phyloP scores from a whole-genome alignment of 1,139 yeast species.

The Casaregolazyma lundiana region DNA sequence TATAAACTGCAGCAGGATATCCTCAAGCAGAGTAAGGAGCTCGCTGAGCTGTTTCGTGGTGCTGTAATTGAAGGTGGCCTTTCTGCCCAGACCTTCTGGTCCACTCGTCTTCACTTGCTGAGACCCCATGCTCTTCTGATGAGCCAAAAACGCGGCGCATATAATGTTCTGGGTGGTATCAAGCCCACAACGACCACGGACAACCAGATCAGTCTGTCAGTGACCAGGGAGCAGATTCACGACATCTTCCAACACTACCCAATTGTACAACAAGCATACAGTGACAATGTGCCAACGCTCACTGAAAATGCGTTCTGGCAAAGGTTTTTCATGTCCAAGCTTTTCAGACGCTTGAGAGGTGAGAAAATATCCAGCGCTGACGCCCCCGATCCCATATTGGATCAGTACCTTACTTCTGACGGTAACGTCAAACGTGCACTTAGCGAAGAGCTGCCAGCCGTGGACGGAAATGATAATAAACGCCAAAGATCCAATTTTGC shows the following conservation, averaged over 20 bases:
- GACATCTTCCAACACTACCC: slow-evolving; percentile 94
- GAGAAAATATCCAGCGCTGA: slow-evolving; percentile 73
- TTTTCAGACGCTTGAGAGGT: slow-evolving; percentile 84
- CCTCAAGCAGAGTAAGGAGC: slow-evolving; percentile 61
- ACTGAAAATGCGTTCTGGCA: slow-evolving; percentile 95
- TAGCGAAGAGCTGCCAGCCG: slow-evolving; percentile 36
- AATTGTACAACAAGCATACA: slow-evolving; percentile 81
- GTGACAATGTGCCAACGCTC: slow-evolving; percentile 84
- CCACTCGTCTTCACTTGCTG: slow-evolving; percentile 69
- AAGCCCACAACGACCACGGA: slow-evolving; percentile 76
- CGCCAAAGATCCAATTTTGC: background rate
- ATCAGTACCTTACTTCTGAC: slow-evolving; percentile 56
- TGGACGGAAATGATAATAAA: slow-evolving; percentile 41
- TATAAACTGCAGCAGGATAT: slow-evolving; percentile 73
- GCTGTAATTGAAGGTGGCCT: slow-evolving; percentile 78
- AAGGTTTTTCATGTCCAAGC: slow-evolving; percentile 84
- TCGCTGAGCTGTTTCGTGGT: slow-evolving; percentile 76
- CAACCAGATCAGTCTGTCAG: slow-evolving; percentile 79
- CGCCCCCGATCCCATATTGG: slow-evolving; percentile 79
- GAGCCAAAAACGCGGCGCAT: slow-evolving; percentile 86
- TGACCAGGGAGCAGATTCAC: slow-evolving; percentile 83
- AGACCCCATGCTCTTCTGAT: slow-evolving; percentile 82
- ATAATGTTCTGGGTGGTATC: slow-evolving; percentile 87
- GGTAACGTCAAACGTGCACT: slow-evolving; percentile 15
- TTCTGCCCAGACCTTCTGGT: slow-evolving; percentile 84